Percentiles rank a stretch among this genome's conserved stretches.
Evolutionary conservation across 2,329 filamentous ascomycete species (phyloP).

Genomic region (Aureobasidium sp.): DNA sequence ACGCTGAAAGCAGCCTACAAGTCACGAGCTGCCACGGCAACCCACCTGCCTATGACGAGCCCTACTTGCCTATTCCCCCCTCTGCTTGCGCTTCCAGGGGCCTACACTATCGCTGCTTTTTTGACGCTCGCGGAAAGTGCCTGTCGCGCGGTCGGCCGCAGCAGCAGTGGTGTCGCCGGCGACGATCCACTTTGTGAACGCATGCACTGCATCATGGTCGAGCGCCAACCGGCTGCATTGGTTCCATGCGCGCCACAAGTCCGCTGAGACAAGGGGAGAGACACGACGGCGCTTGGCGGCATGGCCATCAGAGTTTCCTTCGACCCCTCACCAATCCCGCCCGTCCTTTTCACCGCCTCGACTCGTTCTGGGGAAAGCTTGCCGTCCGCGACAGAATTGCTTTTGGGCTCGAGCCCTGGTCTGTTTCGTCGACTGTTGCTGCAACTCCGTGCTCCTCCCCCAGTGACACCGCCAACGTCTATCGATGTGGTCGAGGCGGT

Average conservation of each 20-base stretch:
- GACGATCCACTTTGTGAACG: slow-evolving; percentile 9
- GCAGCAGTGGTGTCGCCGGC: background rate
- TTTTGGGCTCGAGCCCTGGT: slow-evolving; percentile 6
- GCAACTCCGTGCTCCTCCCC: slow-evolving; percentile 2
- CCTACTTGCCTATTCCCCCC: background rate
- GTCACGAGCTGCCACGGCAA: slow-evolving; percentile 15
- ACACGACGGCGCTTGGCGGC: slow-evolving; percentile 6
- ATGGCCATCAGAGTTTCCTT: background rate
- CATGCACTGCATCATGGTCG: slow-evolving; percentile 16
- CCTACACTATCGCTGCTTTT: background rate
- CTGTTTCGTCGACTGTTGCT: background rate
- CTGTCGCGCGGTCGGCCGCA: background rate
- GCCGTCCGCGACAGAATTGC: background rate
- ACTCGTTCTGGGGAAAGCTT: slow-evolving; percentile 12
- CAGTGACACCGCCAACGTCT: slow-evolving; percentile 6
- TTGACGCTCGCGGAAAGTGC: background rate
- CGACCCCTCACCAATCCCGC: slow-evolving; percentile 11
- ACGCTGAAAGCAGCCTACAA: slow-evolving; percentile 9
- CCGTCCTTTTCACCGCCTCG: slow-evolving; percentile 12
- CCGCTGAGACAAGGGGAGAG: slow-evolving; percentile 14
- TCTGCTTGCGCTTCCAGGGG: background rate
- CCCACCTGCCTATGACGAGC: slow-evolving; percentile 10
- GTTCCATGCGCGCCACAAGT: slow-evolving; percentile 9
- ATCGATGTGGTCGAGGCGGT: background rate
- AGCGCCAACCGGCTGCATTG: slow-evolving; percentile 16